phyloP scores from a whole-genome alignment of 2,329 filamentous ascomycete genomes.

The Epichloe sp. region DNA sequence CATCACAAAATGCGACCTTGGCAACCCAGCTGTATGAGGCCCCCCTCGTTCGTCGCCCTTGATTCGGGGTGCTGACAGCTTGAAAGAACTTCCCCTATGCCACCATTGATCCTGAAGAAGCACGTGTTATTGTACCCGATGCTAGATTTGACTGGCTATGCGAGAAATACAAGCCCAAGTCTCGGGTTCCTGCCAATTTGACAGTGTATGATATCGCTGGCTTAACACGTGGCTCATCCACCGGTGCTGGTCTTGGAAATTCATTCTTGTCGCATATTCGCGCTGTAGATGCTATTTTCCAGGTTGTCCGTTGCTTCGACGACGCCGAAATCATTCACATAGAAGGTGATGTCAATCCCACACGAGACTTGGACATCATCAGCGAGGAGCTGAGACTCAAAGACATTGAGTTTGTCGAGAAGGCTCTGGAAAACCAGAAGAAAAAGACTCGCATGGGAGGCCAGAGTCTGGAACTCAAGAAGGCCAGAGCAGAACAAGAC shows the following conservation, averaged over 20 bases:
- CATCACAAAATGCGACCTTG: constrained; percentile 93
- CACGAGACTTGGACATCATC: constrained; percentile 91
- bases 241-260: constrained; percentile 93
- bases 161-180: constrained; percentile 97
- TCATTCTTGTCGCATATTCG: constrained; percentile 97
- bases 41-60: constrained; percentile 17
- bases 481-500: constrained; percentile 85
- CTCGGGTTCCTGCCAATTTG: constrained; percentile 87
- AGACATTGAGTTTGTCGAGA: constrained; percentile 97
- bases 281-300: constrained; percentile 95
- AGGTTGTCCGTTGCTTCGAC: constrained; percentile 93
- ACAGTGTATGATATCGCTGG: constrained; percentile 98
- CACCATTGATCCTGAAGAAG: constrained; percentile 97
- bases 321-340: constrained; percentile 99
- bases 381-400: constrained; percentile 92
- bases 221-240: constrained; percentile 88
- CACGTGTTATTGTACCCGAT: constrained; percentile 92
- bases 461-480: constrained; percentile 95
- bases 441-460: constrained; percentile 94
- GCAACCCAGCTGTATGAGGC: constrained; percentile 79
- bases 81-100: constrained; percentile 91
- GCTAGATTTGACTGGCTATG: constrained; percentile 92
- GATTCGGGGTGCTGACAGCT: constrained; percentile 27
- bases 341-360: constrained; percentile 93
- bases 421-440: constrained; percentile 78